Evolutionary conservation across 371 early-diverging fungal species (phyloP).

Genomic region (Blakeslea trispora): DNA sequence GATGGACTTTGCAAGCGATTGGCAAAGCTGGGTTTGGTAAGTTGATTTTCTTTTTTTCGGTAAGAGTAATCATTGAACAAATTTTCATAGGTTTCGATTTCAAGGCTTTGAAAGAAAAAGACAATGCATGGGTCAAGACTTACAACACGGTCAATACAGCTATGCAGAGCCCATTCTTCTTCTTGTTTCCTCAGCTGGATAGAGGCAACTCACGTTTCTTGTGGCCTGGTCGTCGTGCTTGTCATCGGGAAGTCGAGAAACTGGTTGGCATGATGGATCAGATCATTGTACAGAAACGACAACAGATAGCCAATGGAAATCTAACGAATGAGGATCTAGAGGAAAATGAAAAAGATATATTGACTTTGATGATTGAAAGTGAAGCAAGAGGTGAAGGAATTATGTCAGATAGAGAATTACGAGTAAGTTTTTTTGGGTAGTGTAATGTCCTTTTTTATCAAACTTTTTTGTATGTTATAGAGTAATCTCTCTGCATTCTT

Average conservation of each 20-base stretch:
- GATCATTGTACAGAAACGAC: slow-evolving; percentile 31
- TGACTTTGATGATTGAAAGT: slow-evolving; percentile 48
- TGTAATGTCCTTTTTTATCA: background rate
- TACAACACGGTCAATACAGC: slow-evolving; percentile 32
- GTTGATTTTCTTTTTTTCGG: background rate
- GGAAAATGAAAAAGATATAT: slow-evolving; percentile 39
- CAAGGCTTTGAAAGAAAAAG: slow-evolving; percentile 21
- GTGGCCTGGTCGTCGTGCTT: slow-evolving; percentile 8
- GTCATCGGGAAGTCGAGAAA: slow-evolving; percentile 12
- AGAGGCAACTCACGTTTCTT: slow-evolving; percentile 2
- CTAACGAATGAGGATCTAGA: background rate
- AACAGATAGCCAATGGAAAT: slow-evolving; percentile 4
- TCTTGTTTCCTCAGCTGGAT: slow-evolving; percentile 28
- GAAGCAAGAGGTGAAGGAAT: slow-evolving; percentile 26
- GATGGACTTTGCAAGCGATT: slow-evolving; percentile 41
- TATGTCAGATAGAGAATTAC: slow-evolving; percentile 29
- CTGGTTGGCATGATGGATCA: slow-evolving; percentile 13
- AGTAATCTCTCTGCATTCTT: slow-evolving; percentile 26
- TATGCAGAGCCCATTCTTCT: slow-evolving; percentile 34
- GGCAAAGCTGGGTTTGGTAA: slow-evolving; percentile 45
- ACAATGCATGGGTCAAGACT: slow-evolving; percentile 22
- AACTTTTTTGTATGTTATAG: slow-evolving; percentile 5
- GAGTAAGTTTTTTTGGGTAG: slow-evolving; percentile 26
- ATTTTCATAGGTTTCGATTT: slow-evolving; percentile 45
- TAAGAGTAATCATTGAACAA: no score